phyloP scores from a whole-genome alignment of 225 moss, liverwort and hornwort species.

The Pseudoscleropodium purum region DNA sequence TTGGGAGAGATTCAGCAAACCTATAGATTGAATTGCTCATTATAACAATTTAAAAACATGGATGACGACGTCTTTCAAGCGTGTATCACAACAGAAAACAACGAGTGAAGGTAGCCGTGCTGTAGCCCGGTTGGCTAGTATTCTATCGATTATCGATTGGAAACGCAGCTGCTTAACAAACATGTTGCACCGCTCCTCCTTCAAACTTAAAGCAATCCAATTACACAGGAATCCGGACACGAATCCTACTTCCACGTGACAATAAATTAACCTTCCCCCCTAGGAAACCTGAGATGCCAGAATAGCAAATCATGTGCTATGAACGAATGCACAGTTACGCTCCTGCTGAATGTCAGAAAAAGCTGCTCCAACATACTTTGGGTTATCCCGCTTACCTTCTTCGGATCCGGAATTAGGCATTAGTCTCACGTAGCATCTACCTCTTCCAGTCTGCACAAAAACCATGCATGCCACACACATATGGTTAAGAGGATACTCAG shows the following conservation, averaged over 20 bases:
- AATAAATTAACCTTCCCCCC: not conserved
- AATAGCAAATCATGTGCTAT: not conserved
- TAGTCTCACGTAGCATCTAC: constrained; percentile 58
- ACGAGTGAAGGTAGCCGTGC: not conserved
- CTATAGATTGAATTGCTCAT: constrained; percentile 8
- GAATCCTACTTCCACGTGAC: too few species aligned
- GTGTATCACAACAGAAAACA: not conserved
- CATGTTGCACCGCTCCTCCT: constrained; percentile 30
- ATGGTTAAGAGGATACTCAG: not conserved
- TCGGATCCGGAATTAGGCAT: constrained; percentile 23
- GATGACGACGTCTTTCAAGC: not conserved
- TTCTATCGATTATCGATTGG: not conserved
- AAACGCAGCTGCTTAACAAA: constrained; percentile 33
- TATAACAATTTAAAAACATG: constrained; percentile 7
- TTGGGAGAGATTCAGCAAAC: not conserved
- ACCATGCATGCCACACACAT: too few species aligned
- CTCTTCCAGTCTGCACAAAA: constrained; percentile 54
- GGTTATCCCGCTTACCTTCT: constrained; percentile 31
- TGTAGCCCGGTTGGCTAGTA: not conserved
- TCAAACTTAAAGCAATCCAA: not conserved
- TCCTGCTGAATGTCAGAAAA: constrained; percentile 64
- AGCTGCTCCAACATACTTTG: constrained; percentile 55
- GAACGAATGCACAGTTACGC: too few species aligned
- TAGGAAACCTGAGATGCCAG: not conserved
- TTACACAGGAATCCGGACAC: not conserved